Evolutionary conservation across 208 protist genomes (phyloP), one percentile per base, ranked within the genome.

Genomic region (Leishmania major): DNA sequence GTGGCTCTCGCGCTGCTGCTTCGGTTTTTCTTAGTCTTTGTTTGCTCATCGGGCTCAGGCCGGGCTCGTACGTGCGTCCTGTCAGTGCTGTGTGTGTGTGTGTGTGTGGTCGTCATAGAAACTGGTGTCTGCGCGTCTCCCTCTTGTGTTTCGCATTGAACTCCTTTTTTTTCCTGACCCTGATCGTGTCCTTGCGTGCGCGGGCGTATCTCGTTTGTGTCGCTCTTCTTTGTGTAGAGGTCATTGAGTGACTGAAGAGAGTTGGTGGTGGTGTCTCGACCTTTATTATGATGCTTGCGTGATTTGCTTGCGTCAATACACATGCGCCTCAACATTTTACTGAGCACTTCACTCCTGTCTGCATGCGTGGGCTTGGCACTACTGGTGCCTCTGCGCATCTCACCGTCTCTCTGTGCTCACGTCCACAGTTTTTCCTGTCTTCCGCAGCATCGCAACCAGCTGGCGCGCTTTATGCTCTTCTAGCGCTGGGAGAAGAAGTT

Each of bases 341-440:
- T 1, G 31, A 22, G 62, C 10, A 40, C 62, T 40, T 13, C 31
- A 69, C 13, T 40, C 62, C 62, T 69, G 62, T 17, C 62, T 31
- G 31, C 62, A 3, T 40, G 62, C 62, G 43, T 37, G 15, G 28
- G 13, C 3, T 69, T 17, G 15, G 3, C 31, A 69, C 13, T 31
- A 1, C 62, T 17, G n/a, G 62, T 40, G 31, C 62, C 62, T 22
- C 43, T 75, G 25, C 22, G n/a, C 22, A 22, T 78, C 25, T 78
- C 13, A 37, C 37, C 4, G 7, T 70, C 28, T 37, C 69, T 72
- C 55, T 35, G 11, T 15, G 73, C 49, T 55, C 25, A 40, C n/a
- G 51, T 67, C n/a, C 73, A n/a, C 55, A 7, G 69, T 35, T 72
- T 51, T 78, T 67, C 31, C n/a, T 40, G 47, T 72, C 35, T 37